phyloP scores from a whole-genome alignment of 2,329 filamentous ascomycete species.

The Ophiostoma populinum region DNA sequence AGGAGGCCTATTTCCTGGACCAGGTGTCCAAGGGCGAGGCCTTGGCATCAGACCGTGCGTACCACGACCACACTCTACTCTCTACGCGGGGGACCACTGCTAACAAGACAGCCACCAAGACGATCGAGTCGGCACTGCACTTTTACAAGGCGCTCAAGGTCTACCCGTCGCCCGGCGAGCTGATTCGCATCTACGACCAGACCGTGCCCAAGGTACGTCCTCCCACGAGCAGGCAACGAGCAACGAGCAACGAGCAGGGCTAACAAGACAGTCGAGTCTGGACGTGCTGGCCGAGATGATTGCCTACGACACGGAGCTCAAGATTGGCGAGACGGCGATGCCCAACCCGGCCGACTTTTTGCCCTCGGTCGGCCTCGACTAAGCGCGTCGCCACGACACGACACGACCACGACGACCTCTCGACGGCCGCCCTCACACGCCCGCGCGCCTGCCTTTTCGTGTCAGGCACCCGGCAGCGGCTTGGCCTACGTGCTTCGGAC shows the following conservation, averaged over 20 bases:
- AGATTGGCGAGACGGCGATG: slow-evolving; percentile 8
- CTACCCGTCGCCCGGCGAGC: slow-evolving; percentile 80
- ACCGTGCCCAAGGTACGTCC: slow-evolving; percentile 73
- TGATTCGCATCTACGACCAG: slow-evolving; percentile 97
- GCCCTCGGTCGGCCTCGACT: slow-evolving; percentile 10
- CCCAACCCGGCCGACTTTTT: slow-evolving; percentile 8
- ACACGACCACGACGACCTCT: too few species aligned
- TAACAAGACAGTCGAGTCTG: slow-evolving; percentile 53
- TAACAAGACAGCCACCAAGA: slow-evolving; percentile 36
- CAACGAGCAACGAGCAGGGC: background rate
- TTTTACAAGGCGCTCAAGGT: slow-evolving; percentile 99
- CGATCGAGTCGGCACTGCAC: slow-evolving; percentile 72
- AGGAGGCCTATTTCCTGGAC: slow-evolving; percentile 91
- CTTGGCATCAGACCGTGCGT: slow-evolving; percentile 65
- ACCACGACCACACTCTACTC: background rate
- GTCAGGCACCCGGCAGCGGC: too few species aligned
- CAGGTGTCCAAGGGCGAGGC: slow-evolving; percentile 81
- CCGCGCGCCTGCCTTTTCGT: too few species aligned
- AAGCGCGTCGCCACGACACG: too few species aligned
- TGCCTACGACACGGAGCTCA: slow-evolving; percentile 25
- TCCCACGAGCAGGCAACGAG: background rate
- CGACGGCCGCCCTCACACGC: too few species aligned
- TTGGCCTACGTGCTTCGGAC: too few species aligned
- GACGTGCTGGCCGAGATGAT: slow-evolving; percentile 98
- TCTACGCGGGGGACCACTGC: too few species aligned